A percentile compares a stretch with the other conserved stretches of the same genome.
Evolutionary conservation across 768 basidiomycete genomes (phyloP).

Genomic region (Crassisporium funariophilum): DNA sequence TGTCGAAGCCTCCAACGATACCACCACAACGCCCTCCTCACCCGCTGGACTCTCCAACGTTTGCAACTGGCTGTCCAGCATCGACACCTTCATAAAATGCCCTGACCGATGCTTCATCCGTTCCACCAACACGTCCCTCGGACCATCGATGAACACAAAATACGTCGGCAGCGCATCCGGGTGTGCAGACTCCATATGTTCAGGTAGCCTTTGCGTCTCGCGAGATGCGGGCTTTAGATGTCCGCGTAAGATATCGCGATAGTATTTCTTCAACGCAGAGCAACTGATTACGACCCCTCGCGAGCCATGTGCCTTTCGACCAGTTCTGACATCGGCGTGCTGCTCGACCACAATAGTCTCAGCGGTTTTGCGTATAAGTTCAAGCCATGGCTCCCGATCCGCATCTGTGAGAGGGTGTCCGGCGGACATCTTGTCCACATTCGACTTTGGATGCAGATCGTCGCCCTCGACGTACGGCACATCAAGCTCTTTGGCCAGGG

Average conservation of each 20-base stretch:
- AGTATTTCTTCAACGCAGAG: slow-evolving; percentile 79
- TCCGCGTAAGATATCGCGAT: slow-evolving; percentile 83
- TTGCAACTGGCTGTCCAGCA: slow-evolving; percentile 79
- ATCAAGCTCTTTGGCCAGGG: slow-evolving; percentile 59
- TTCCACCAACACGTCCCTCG: slow-evolving; percentile 53
- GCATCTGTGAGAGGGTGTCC: slow-evolving; percentile 77
- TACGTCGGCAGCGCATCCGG: slow-evolving; percentile 53
- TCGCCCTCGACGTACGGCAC: slow-evolving; percentile 89
- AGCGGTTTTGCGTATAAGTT: slow-evolving; percentile 65
- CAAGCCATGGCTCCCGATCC: slow-evolving; percentile 88
- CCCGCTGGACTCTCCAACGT: slow-evolving; percentile 71
- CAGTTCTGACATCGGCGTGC: slow-evolving; percentile 4
- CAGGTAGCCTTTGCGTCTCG: slow-evolving; percentile 23
- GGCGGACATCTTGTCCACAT: slow-evolving; percentile 85
- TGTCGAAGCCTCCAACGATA: slow-evolving; percentile 54
- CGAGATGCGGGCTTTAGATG: slow-evolving; percentile 18
- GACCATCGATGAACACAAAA: slow-evolving; percentile 81
- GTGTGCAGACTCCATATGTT: slow-evolving; percentile 28
- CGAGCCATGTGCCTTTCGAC: slow-evolving; percentile 5
- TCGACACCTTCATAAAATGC: slow-evolving; percentile 83
- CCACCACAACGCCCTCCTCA: slow-evolving; percentile 68
- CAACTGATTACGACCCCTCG: slow-evolving; percentile 81
- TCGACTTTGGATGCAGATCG: slow-evolving; percentile 77
- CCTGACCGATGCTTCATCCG: slow-evolving; percentile 65
- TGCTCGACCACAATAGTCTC: slow-evolving; percentile 33